These are phyloP conservation scores for Ophiostoma sp. DNA, from an alignment of 2,329 filamentous ascomycete species.

Conservation along the genomic window DNA sequence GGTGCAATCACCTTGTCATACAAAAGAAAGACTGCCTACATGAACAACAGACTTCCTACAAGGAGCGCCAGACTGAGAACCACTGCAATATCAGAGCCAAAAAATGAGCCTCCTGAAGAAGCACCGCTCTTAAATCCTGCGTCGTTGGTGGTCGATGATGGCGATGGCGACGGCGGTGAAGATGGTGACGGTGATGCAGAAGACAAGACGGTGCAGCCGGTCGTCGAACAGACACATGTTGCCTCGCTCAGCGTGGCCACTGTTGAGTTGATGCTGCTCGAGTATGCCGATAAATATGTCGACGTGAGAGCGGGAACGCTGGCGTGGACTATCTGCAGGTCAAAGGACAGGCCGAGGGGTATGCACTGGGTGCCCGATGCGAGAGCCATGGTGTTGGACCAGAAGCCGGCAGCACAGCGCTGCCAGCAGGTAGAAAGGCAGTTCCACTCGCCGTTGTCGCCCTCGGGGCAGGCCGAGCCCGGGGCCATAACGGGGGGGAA, in stretches of 20 bases:
- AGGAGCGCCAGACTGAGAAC: not conserved
- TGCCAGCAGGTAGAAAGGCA: constrained; percentile 47
- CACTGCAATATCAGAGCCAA: not conserved
- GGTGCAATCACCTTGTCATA: no score
- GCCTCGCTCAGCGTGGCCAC: not conserved
- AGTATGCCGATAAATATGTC: no score
- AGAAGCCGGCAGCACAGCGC: constrained; percentile 44
- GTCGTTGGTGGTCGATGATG: not conserved
- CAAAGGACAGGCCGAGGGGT: constrained; percentile 40
- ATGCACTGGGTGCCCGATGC: constrained; percentile 43
- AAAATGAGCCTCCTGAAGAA: not conserved
- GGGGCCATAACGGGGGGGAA: constrained; percentile 15
- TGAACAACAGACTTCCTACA: not conserved
- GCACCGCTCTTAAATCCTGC: not conserved
- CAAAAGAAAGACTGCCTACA: no score
- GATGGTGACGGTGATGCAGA: not conserved
- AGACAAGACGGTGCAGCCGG: not conserved
- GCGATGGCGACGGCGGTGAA: not conserved
- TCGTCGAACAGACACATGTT: not conserved
- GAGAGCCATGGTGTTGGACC: constrained; percentile 42
- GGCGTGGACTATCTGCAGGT: constrained; percentile 31
- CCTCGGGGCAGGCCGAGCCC: constrained; percentile 38
- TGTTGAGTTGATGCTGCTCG: not conserved
- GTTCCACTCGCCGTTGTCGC: constrained; percentile 49
- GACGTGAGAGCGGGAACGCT: no score